Evolutionary conservation across 2,329 filamentous ascomycete species (phyloP), one percentile per base, ranked within the genome.

Genomic region (Alternaria rosae): DNA sequence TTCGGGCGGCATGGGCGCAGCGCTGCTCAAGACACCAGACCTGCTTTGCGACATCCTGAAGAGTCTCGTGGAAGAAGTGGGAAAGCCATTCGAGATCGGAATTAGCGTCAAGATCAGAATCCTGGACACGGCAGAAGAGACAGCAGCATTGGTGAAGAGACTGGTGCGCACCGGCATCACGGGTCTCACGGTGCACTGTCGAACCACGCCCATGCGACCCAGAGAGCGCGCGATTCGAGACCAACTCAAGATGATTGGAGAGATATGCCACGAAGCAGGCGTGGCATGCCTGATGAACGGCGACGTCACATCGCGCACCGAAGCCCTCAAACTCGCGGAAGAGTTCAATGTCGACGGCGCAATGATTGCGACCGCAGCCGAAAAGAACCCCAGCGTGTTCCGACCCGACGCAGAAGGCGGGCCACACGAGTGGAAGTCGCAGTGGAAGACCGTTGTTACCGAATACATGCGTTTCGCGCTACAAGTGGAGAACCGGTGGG

Each of bases 91-190:
- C 70, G 87, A 94, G 66, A 96, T 99, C 68, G 94, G 94, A 58
- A 95, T 99, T 75, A 97, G 92, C 71, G 95, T 99, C 70, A 99
- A 99, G 84, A 99, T 99, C 61, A 89, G 95, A 51, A 86, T 99
- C 25, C 85, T 99, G 3, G 89, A 93, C 57, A 92, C 90, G 0
- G 83, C 91, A 0, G 90, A 89, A 61, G 83, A 91, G 75, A 99
- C 95, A 0, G 89, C 92, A 70, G 83, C 84, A 1, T 84, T 99
- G 15, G 94, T 99, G 13, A 85, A 89, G 54, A 85, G 88, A 59
- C 88, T 99, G 4, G 92, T 92, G 67, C 86, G 85, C 53, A 99
- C 95, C 0, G 95, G 95, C 2, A 98, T 99, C 76, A 95, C 90
- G 3, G 94, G 92, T 0, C 83, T 99, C 66, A 98, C 95, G 0